Evolutionary conservation across 305 asterid species (phyloP), one percentile per base, ranked within the genome.

Genomic region (Fraxinus albicans): DNA sequence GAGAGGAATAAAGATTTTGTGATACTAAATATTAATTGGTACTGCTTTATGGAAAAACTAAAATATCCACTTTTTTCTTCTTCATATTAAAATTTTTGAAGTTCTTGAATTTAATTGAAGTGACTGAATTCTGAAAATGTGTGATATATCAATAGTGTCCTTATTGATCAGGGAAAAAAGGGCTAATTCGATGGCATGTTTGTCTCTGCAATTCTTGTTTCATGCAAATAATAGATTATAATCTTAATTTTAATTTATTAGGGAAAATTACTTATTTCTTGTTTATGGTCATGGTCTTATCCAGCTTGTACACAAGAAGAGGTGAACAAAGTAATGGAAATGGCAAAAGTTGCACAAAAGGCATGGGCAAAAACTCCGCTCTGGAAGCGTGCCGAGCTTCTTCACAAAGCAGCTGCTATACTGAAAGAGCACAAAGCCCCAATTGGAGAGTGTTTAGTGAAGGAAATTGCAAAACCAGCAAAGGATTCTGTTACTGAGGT

Each of bases 341-440:
- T 58, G 0, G 88, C 99, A 0, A 96, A 93, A 90, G 84, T 73
- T 1, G 98, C 97, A 2, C 98, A 96, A 55, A 93, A 93, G 70
- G 87, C 85, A 84, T 96, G 99, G 99, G 98, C 97, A n/a, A 93
- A 87, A 84, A 96, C 98, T 5, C 98, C 99, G 0, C 91, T 96
- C 0, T 96, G 99, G 99, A 96, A 92, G 85, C 92, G 99, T 3
- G 99, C 99, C 0, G 98, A 96, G 97, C 92, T 96, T 65, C 98
- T 96, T 78, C 98, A 96, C 88, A 96, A 91, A 84, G 99, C 99
- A 34, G 99, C 97, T 44, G 98, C 94, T 6, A 92, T 96, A 77
- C 95, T 96, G 9, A 96, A 96, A 84, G 98, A 93, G 88, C 95
- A 94, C 84, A 96, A 88, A 82, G 92, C 87, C 79, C 98, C 99